Evolutionary conservation across 495 filamentous ascomycete species (phyloP).

Genomic region (Parathielavia hyrcaniae): DNA sequence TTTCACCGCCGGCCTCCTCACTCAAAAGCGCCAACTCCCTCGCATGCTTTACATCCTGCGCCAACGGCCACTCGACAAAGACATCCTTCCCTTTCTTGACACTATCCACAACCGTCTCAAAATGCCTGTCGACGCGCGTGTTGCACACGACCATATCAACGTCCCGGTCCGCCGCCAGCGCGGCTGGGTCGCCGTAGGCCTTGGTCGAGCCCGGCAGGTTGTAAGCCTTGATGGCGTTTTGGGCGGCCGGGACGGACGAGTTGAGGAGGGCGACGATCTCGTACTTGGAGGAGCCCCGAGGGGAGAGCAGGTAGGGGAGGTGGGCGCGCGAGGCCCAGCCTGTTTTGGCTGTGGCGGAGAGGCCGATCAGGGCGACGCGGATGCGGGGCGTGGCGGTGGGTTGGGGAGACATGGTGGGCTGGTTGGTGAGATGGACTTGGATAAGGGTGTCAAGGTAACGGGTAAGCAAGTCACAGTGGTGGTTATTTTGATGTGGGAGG

Average conservation of each 20-base stretch:
- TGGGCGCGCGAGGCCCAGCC: slow-evolving; percentile 53
- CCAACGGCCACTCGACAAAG: slow-evolving; percentile 56
- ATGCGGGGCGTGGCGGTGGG: slow-evolving; percentile 34
- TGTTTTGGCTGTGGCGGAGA: slow-evolving; percentile 42
- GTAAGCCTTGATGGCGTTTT: slow-evolving; percentile 44
- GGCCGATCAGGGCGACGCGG: slow-evolving; percentile 53
- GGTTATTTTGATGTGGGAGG: no score
- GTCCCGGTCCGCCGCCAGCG: slow-evolving; percentile 41
- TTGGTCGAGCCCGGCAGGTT: slow-evolving; percentile 40
- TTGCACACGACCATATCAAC: slow-evolving; percentile 54
- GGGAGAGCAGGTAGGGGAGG: slow-evolving; percentile 49
- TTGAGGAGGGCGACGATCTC: slow-evolving; percentile 56
- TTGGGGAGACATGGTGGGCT: background rate
- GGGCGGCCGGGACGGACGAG: slow-evolving; percentile 44
- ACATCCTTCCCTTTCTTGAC: slow-evolving; percentile 52
- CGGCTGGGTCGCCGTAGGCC: slow-evolving; percentile 48
- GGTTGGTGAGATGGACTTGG: no score
- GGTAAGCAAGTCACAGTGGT: no score
- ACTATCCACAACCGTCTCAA: slow-evolving; percentile 33
- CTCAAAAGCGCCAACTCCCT: slow-evolving; percentile 41
- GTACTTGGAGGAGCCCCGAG: slow-evolving; percentile 39
- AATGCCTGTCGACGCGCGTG: slow-evolving; percentile 52
- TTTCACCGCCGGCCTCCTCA: slow-evolving; percentile 35
- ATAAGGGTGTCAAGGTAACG: no score
- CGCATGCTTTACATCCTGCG: slow-evolving; percentile 31